Evolutionary conservation across 495 filamentous ascomycete genomes (phyloP).

Genomic region (Aspergillus homomorphus): DNA sequence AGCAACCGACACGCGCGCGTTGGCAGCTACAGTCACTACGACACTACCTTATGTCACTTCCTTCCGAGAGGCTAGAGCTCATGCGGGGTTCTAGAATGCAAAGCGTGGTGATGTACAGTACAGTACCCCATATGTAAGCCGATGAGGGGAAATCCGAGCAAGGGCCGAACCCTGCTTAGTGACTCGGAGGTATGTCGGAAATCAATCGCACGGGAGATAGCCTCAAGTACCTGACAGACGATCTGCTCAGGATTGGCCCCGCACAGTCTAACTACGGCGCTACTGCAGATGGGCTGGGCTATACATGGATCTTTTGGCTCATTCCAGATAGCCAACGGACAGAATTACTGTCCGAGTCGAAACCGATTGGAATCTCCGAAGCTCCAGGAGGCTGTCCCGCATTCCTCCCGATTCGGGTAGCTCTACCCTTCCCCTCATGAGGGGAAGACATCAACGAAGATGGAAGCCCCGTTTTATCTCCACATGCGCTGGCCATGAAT

Average conservation of each 20-base stretch:
- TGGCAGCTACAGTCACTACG: too few species aligned
- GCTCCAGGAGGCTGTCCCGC: neutral
- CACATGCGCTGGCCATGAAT: too few species aligned
- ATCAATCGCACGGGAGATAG: neutral
- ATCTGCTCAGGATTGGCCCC: neutral
- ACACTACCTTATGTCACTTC: too few species aligned
- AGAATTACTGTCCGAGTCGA: slow-evolving; percentile 2
- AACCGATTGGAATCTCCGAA: neutral
- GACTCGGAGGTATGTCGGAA: neutral
- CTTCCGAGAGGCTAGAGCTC: neutral
- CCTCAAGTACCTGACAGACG: neutral
- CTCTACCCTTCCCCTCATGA: slow-evolving; percentile 13
- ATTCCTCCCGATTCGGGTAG: slow-evolving; percentile 2
- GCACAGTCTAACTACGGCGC: neutral
- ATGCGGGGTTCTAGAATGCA: slow-evolving; percentile 3
- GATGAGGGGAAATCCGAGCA: slow-evolving; percentile 5
- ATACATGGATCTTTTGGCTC: slow-evolving; percentile 4
- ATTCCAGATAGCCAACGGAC: neutral
- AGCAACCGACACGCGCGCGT: neutral
- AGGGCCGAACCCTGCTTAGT: neutral
- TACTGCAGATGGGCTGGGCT: neutral
- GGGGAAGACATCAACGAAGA: too few species aligned
- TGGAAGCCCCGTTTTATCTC: too few species aligned
- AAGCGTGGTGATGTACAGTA: neutral
- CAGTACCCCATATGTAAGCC: neutral